phyloP scores from a whole-genome alignment of 768 basidiomycete genomes.

The Lactarius deliciosus region DNA sequence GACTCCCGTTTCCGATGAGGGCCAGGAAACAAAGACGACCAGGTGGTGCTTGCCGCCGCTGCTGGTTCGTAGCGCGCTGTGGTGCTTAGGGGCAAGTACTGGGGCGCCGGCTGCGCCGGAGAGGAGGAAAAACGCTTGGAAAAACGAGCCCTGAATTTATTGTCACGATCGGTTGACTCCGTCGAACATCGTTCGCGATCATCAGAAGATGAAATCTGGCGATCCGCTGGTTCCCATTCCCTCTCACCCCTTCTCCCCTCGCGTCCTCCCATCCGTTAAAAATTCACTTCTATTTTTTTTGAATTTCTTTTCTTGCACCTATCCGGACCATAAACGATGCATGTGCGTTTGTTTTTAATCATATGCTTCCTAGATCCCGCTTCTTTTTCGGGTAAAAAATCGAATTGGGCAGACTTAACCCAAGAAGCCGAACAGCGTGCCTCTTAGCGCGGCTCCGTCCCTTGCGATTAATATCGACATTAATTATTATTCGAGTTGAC shows the following conservation, averaged over 20 bases:
- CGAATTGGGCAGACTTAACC: slow-evolving; percentile 19
- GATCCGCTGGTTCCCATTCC: slow-evolving; percentile 1
- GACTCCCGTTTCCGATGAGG: background rate
- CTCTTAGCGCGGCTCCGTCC: background rate
- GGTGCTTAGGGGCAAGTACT: background rate
- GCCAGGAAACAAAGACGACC: background rate
- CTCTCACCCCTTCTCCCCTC: background rate
- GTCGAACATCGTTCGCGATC: slow-evolving; percentile 1
- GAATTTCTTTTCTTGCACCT: background rate
- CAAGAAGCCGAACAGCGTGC: slow-evolving; percentile 10
- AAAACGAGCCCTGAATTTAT: slow-evolving; percentile 24
- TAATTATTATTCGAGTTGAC: background rate
- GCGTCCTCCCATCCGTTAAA: background rate
- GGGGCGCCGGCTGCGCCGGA: slow-evolving; percentile 8
- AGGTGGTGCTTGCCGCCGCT: background rate
- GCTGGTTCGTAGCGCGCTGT: background rate
- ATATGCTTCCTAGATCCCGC: slow-evolving; percentile 20
- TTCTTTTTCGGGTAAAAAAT: slow-evolving; percentile 12
- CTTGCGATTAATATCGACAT: background rate
- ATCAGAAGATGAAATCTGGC: slow-evolving; percentile 14
- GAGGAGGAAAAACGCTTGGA: background rate
- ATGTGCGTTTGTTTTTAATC: background rate
- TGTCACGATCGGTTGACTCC: slow-evolving; percentile 22
- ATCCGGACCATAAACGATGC: background rate
- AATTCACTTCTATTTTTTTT: background rate